These are phyloP conservation scores for Agroathelia rolfsii DNA, from an alignment of 1,284 basidiomycete genomes.

Conservation along the genomic window DNA sequence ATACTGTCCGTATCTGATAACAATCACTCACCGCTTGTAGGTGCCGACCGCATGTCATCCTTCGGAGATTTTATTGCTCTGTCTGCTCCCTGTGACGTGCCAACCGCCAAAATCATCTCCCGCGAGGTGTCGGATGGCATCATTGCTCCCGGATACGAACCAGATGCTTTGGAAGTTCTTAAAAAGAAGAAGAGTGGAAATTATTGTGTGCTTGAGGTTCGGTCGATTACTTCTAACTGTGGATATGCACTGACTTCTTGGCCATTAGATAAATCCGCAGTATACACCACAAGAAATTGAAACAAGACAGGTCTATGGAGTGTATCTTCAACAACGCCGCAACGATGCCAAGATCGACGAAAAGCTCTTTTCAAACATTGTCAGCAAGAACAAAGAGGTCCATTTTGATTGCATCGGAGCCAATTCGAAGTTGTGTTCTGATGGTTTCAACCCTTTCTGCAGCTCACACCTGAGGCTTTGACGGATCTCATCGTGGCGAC, in stretches of 20 bases:
- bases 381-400: slow-evolving; percentile 81
- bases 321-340: slow-evolving; percentile 84
- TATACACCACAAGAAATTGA: slow-evolving; percentile 76
- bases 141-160: slow-evolving; percentile 88
- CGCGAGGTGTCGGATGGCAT: slow-evolving; percentile 98
- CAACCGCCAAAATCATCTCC: slow-evolving; percentile 93
- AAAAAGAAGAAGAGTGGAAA: slow-evolving; percentile 98
- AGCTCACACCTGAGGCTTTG: slow-evolving; percentile 68
- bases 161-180: slow-evolving; percentile 85
- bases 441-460: no score
- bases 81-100: slow-evolving; percentile 85
- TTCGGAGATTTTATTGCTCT: slow-evolving; percentile 99
- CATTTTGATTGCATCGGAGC: no score
- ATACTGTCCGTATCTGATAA: slow-evolving; percentile 1
- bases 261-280: slow-evolving; percentile 72
- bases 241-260: no score
- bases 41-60: slow-evolving; percentile 98
- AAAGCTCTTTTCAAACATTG: slow-evolving; percentile 79
- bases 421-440: no score
- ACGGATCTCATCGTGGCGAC: slow-evolving; percentile 92
- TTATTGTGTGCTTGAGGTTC: slow-evolving; percentile 91
- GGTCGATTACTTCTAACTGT: slow-evolving; percentile 7
- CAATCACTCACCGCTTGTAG: no score
- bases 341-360: slow-evolving; percentile 88
- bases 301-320: slow-evolving; percentile 92